Evolutionary conservation across 306 rosid genomes (phyloP), one percentile per base, ranked within the genome.

Genomic region (Delonix regia): DNA sequence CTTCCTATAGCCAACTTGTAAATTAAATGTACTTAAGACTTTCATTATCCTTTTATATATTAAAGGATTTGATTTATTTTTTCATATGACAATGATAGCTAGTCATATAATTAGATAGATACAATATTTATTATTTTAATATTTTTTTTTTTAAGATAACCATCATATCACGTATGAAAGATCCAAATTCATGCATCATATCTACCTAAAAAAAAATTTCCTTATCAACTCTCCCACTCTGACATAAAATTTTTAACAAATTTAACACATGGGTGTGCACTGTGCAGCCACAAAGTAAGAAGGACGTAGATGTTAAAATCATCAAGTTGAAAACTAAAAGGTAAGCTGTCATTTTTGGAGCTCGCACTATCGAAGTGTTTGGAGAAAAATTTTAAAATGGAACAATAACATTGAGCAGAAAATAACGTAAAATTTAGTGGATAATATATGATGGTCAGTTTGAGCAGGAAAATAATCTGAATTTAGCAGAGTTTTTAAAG

Each of bases 201-300:
- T 60, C 66, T 28, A 60, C 39, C 41, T 38, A 28, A 28, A 38
- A 30, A 57, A 27, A 28, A 30, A 28, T 6, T 28, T 18, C 49
- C 47, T 39, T 67, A 70, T 59, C 56, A 68, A 42, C 60, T 77
- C 81, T 25, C 69, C 71, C 19, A 33, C 71, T 47, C n/a, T 75
- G 57, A 68, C 66, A 81, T 55, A 36, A 51, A 27, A 49, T 38
- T 69, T 81, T 39, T 63, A 82, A 41, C 62, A 53, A 77, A 44
- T 62, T 42, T 27, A 53, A 55, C 75, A 22, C 67, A 25, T n/a
- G 69, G 41, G 5, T 22, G 25, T 9, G 60, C n/a, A n/a, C n/a
- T 48, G 14, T 36, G 69, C 30, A 10, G 81, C 74, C 77, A 69
- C 11, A 4, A 14, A 67, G 48, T 51, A 22, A 39, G 59, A 49